A percentile compares a stretch with the other conserved stretches of the same genome.
phyloP scores from a whole-genome alignment of 352 stramenopile species.

The Globisporangium orthogonon region DNA sequence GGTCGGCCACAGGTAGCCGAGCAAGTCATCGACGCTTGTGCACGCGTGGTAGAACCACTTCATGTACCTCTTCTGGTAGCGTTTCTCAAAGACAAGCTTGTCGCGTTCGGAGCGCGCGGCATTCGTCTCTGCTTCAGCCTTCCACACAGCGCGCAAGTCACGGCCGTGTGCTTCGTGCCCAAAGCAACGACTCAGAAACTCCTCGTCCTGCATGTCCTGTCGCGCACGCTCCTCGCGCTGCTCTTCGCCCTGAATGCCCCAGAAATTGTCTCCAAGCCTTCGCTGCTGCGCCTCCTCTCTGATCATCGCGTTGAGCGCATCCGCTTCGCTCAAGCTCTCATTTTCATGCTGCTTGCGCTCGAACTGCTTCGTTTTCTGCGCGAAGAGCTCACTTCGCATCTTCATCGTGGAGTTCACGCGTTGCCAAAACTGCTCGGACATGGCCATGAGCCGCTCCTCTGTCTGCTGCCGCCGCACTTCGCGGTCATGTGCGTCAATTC shows the following conservation, averaged over 20 bases:
- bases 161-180: slow-evolving; percentile 19
- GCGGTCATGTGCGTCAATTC: slow-evolving; percentile 32
- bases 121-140: slow-evolving; percentile 19
- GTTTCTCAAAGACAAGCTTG: slow-evolving; percentile 28
- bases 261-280: slow-evolving; percentile 40
- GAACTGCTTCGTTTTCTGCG: slow-evolving; percentile 18
- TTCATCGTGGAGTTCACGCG: slow-evolving; percentile 26
- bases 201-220: slow-evolving; percentile 29
- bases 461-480: slow-evolving; percentile 29
- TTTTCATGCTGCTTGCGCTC: slow-evolving; percentile 16
- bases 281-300: slow-evolving; percentile 36
- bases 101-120: slow-evolving; percentile 9
- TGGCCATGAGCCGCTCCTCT: slow-evolving; percentile 38
- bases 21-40: slow-evolving; percentile 44
- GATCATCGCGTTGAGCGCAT: slow-evolving; percentile 26
- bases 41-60: slow-evolving; percentile 60
- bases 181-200: slow-evolving; percentile 28
- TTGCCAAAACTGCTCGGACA: slow-evolving; percentile 35
- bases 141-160: slow-evolving; percentile 26
- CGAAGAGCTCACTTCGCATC: slow-evolving; percentile 11
- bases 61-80: slow-evolving; percentile 39
- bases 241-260: slow-evolving; percentile 58
- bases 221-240: slow-evolving; percentile 22
- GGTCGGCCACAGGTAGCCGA: slow-evolving; percentile 45
- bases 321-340: slow-evolving; percentile 21